Evolutionary conservation across 768 basidiomycete genomes (phyloP), one percentile per base, ranked within the genome.

Genomic region (Rhizopogon roseolus): DNA sequence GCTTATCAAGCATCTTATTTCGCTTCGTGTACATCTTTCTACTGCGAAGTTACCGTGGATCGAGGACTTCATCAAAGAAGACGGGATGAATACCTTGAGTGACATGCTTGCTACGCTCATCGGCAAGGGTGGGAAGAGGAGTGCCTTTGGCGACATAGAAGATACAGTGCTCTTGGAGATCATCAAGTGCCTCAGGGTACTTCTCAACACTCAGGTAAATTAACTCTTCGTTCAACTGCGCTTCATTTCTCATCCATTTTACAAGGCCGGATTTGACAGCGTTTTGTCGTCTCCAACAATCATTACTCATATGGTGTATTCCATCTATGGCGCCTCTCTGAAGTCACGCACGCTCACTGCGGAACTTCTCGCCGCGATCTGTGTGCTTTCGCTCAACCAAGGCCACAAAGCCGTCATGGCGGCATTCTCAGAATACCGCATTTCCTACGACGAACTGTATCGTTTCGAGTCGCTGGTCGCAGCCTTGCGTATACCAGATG

Each of bases 131-230:
- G 82, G 82, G n/a, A 85, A 84, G 70, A 76, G 76, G 62, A 81
- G 77, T 57, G 66, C 60, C n/a, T 64, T 83, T 49, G 78, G 72
- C 3, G 90, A 95, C 45, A 69, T 79, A 27, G 89, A 92, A 64
- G 80, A 77, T 11, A 80, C 77, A 2, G 81, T 86, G 1, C 71
- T 94, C 27, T 62, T 86, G 29, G 93, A 96, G 64, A 67, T 85
- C 22, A 76, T 92, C 58, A 90, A 86, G 63, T 93, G 90, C 64
- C 69, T 97, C 22, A 76, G 93, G 39, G 87, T 88, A 0, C 69
- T 98, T 16, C 72, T 94, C 57, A 97, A 97, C 62, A 95, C 88
- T 1, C 83, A 89, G 70, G 93, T 92, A 62, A 65, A 84, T 53
- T 57, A 25, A 40, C 57, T 50, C 36, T 22, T 48, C 38, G 66